Evolutionary conservation across 164 flowering plant genomes (phyloP).

Genomic region (Liquidambar formosana): DNA sequence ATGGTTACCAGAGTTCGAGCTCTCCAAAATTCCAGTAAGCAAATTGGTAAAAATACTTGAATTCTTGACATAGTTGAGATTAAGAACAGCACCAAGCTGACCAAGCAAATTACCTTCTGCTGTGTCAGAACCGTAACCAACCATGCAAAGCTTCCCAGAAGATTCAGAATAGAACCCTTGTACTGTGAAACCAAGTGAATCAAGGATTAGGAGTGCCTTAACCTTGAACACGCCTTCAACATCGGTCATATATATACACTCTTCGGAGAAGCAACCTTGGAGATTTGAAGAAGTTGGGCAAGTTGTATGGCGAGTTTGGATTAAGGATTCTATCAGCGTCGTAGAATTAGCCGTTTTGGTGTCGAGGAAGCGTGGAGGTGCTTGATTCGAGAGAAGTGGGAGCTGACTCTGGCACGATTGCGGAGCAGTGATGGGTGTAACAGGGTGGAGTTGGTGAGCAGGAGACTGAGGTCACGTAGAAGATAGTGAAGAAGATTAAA

Average conservation of each 20-base stretch:
- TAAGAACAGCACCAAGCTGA: slow-evolving; percentile 43
- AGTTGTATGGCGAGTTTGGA: not conserved
- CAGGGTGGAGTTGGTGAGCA: too few relatives aligned
- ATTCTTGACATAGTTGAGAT: slow-evolving; percentile 32
- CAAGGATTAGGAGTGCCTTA: slow-evolving; percentile 10
- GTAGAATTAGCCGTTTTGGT: slow-evolving; percentile 10
- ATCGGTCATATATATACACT: not conserved
- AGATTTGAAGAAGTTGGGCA: not conserved
- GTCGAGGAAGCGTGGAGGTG: not conserved
- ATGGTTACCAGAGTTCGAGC: slow-evolving; percentile 21
- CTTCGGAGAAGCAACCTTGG: not conserved
- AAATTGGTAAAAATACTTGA: too few relatives aligned
- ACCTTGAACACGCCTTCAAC: slow-evolving; percentile 20
- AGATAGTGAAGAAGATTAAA: not conserved
- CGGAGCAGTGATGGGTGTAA: slow-evolving; percentile 21
- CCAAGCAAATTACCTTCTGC: slow-evolving; percentile 33
- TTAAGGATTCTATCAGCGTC: slow-evolving; percentile 5
- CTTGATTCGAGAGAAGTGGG: not conserved
- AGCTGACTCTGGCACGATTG: slow-evolving; percentile 13
- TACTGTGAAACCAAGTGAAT: slow-evolving; percentile 21
- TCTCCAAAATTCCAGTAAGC: slow-evolving; percentile 45
- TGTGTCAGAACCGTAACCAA: slow-evolving; percentile 35
- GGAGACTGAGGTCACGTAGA: not conserved
- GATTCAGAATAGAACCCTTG: slow-evolving; percentile 27
- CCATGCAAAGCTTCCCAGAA: slow-evolving; percentile 19